These are phyloP conservation scores for Cryptococcus wingfieldii DNA, from an alignment of 1,284 basidiomycete species.

Conservation along the genomic window DNA sequence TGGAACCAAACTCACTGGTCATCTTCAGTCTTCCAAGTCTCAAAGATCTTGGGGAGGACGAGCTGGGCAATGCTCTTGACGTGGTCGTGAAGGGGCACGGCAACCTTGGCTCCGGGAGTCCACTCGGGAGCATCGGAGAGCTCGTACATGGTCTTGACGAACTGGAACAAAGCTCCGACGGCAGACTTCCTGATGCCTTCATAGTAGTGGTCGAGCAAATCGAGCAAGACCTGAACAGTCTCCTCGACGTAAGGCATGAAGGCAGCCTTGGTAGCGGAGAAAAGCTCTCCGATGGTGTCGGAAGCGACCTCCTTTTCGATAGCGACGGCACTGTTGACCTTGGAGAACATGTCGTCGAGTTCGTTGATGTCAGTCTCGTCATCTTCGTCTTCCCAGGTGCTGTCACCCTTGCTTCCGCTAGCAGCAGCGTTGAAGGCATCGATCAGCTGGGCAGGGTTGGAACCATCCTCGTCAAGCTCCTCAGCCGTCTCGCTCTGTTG, in stretches of 20 bases:
- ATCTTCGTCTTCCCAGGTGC: conserved; percentile 61
- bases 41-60: conserved; percentile 70
- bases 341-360: conserved; percentile 61
- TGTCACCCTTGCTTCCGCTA: conserved; percentile 60
- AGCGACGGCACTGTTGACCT: conserved; percentile 90
- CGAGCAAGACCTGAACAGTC: conserved; percentile 74
- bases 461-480: conserved; percentile 57
- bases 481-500: conserved; percentile 62
- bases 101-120: conserved; percentile 66
- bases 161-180: conserved; percentile 81
- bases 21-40: conserved; percentile 91
- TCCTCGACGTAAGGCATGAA: conserved; percentile 77
- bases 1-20: conserved; percentile 74
- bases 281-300: conserved; percentile 90
- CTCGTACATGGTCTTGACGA: conserved; percentile 88
- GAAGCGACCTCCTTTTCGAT: conserved; percentile 99
- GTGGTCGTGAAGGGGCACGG: conserved; percentile 62
- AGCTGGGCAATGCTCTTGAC: conserved; percentile 80
- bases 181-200: conserved; percentile 97
- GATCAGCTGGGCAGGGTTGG: conserved; percentile 38
- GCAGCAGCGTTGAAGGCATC: conserved; percentile 60
- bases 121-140: conserved; percentile 78
- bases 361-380: conserved; percentile 76
- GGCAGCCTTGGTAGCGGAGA: conserved; percentile 71
- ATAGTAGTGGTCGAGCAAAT: conserved; percentile 88